Conservation (phyloP, 345 rosid genomes). For the Draba incana region DNA sequence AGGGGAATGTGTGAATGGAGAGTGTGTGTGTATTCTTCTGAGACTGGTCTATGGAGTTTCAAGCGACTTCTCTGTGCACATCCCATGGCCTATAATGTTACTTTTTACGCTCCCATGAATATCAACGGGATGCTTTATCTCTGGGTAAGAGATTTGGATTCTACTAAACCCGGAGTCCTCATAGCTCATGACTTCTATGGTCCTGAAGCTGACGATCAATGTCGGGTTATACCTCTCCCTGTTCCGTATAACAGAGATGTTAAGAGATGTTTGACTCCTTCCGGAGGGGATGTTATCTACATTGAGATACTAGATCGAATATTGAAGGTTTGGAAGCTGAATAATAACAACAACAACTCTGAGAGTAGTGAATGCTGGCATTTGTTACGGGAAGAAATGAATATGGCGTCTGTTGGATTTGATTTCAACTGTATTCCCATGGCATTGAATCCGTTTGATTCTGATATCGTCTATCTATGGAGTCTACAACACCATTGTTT, state of each 20-base stretch:
- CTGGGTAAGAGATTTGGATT: not conserved
- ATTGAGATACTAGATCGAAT: not conserved
- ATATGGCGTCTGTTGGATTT: not conserved
- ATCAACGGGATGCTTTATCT: constrained; percentile 19
- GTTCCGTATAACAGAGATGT: not conserved
- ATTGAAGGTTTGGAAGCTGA: constrained; percentile 18
- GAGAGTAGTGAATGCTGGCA: constrained; percentile 8
- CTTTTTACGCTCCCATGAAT: not conserved
- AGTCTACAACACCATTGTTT: not conserved
- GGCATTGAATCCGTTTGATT: constrained; percentile 29
- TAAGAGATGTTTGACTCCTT: constrained; percentile 27
- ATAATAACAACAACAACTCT: not conserved
- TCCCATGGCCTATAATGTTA: not conserved
- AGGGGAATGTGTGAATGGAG: not conserved
- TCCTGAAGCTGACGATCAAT: not conserved
- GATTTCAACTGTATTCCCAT: not conserved
- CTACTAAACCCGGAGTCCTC: not conserved
- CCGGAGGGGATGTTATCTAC: constrained; percentile 11
- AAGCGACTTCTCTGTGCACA: not conserved
- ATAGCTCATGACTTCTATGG: constrained; percentile 20
- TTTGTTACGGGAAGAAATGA: not conserved
- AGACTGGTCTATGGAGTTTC: constrained; percentile 19
- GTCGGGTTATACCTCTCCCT: constrained; percentile 27
- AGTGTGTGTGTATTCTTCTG: constrained; percentile 21
- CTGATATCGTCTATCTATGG: not conserved